Evolutionary conservation across 176 grass and related monocot species (phyloP).

Genomic region (Alopecurus myosuroides): DNA sequence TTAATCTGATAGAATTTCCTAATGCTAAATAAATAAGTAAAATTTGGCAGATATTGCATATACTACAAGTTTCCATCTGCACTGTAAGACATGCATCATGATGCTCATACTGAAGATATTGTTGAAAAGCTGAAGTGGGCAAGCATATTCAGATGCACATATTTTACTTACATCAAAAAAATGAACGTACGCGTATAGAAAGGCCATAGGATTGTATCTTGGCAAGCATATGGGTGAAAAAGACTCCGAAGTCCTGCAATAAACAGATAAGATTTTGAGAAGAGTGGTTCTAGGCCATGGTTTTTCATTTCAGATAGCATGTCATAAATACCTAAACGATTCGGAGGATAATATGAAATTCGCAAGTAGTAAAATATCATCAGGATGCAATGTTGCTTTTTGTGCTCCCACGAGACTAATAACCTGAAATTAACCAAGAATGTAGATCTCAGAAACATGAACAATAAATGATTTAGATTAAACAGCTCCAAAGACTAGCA

Average conservation of each 20-base stretch:
- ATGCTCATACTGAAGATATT: neutral
- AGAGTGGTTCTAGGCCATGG: neutral
- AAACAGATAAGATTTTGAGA: slow-evolving; percentile 25
- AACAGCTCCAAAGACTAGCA: neutral
- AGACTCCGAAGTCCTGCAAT: slow-evolving; percentile 87
- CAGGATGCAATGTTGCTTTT: slow-evolving; percentile 86
- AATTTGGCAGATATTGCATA: neutral
- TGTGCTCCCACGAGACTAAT: slow-evolving; percentile 97
- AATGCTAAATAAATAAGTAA: neutral
- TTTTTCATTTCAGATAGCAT: slow-evolving; percentile 7
- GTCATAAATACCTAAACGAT: slow-evolving; percentile 82
- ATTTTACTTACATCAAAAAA: slow-evolving; percentile 95
- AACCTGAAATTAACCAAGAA: slow-evolving; percentile 52
- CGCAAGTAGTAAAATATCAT: slow-evolving; percentile 92
- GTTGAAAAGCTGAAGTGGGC: neutral
- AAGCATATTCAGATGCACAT: neutral
- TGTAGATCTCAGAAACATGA: neutral
- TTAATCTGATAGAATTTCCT: slow-evolving; percentile 2
- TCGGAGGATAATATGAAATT: slow-evolving; percentile 92
- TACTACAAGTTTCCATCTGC: neutral
- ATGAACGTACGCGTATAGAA: slow-evolving; percentile 90
- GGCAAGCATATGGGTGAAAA: slow-evolving; percentile 97
- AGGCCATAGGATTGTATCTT: slow-evolving; percentile 98
- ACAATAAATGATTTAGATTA: neutral
- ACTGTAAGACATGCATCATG: neutral